Evolutionary conservation across 2,329 filamentous ascomycete genomes (phyloP).

Genomic region (Pseudogymnoascus destructans): DNA sequence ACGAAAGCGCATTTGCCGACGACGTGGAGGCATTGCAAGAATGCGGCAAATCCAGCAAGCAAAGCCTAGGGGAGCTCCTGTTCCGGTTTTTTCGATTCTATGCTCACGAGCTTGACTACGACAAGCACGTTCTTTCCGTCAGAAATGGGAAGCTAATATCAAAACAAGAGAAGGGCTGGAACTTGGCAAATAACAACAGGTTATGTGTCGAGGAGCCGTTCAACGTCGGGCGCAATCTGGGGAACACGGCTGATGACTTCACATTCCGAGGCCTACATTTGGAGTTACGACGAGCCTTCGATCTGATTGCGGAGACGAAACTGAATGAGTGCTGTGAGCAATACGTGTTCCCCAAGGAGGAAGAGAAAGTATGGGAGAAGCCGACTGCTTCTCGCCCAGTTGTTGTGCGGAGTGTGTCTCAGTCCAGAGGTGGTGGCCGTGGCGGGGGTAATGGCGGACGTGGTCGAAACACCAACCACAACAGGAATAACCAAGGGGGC

Average conservation of each 20-base stretch:
- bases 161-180: constrained; percentile 82
- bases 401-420: constrained; percentile 45
- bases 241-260: constrained; percentile 91
- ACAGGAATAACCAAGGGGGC: constrained; percentile 17
- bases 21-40: constrained; percentile 62
- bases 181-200: constrained; percentile 63
- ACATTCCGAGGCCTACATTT: constrained; percentile 84
- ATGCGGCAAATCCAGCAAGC: constrained; percentile 68
- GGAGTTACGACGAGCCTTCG: constrained; percentile 80
- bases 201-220: constrained; percentile 96
- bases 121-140: constrained; percentile 72
- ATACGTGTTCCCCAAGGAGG: constrained; percentile 77
- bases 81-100: constrained; percentile 96
- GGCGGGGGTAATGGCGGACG: constrained; percentile 19
- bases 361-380: constrained; percentile 44
- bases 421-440: constrained; percentile 33
- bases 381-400: constrained; percentile 41
- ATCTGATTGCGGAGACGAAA: constrained; percentile 64
- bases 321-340: constrained; percentile 76
- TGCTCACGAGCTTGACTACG: constrained; percentile 84
- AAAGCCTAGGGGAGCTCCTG: constrained; percentile 70
- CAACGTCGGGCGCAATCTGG: constrained; percentile 76
- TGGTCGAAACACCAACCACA: constrained; percentile 19
- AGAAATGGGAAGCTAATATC: constrained; percentile 65
- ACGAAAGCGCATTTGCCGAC: constrained; percentile 70